These are phyloP conservation scores for Meyerozyma guilliermondii DNA, from an alignment of 1,139 yeast species.

Conservation along the genomic window DNA sequence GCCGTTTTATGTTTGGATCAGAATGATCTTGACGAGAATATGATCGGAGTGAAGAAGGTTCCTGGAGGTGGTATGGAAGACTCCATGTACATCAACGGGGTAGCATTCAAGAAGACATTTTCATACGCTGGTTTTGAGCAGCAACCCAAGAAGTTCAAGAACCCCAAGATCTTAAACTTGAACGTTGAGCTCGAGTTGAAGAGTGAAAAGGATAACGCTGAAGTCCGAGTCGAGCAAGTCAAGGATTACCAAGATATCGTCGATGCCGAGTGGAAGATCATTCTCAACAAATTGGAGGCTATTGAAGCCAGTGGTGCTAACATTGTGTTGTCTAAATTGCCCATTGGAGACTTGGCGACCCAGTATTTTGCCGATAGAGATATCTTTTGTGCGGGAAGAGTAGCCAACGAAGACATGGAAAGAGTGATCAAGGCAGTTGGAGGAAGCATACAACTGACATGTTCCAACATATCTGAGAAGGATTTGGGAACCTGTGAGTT, in stretches of 20 bases:
- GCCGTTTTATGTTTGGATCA: conserved; percentile 86
- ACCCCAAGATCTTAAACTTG: conserved; percentile 80
- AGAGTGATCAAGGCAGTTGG: conserved; percentile 94
- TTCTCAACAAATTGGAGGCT: conserved; percentile 78
- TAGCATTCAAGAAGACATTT: conserved; percentile 94
- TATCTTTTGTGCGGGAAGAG: conserved; percentile 97
- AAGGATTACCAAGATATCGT: conserved; percentile 93
- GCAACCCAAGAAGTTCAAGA: conserved; percentile 79
- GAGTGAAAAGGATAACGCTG: conserved; percentile 99
- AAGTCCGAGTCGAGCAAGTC: conserved; percentile 92
- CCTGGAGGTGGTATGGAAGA: conserved; percentile 98
- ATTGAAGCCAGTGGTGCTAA: conserved; percentile 84
- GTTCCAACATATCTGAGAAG: conserved; percentile 61
- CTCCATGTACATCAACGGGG: conserved; percentile 84
- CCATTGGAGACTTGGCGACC: conserved; percentile 97
- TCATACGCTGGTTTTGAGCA: conserved; percentile 98
- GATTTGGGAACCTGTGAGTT: conserved; percentile 82
- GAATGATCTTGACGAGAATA: conserved; percentile 76
- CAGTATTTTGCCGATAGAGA: conserved; percentile 96
- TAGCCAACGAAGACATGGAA: conserved; percentile 81
- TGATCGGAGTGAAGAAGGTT: conserved; percentile 92
- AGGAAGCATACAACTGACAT: conserved; percentile 84
- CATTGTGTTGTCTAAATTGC: conserved; percentile 87
- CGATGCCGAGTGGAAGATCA: conserved; percentile 98
- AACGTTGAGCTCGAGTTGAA: conserved; percentile 94